Conservation (phyloP, 768 basidiomycete genomes). For the Neoboletus subvelutipes region DNA sequence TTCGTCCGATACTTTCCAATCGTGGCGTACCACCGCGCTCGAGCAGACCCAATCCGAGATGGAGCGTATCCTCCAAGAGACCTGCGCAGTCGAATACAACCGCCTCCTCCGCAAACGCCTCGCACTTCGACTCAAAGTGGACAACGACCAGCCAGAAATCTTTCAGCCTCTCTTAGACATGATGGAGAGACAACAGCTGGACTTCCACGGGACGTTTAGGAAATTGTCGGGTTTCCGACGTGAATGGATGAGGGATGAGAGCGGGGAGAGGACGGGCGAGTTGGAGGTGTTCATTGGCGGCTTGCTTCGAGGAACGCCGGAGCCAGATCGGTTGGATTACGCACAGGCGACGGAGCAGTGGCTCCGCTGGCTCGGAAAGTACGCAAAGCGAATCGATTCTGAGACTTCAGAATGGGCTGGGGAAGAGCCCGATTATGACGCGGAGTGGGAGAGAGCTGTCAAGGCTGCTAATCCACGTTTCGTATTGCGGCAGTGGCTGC, state of each 20-base stretch:
- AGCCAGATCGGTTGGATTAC: conserved; percentile 44
- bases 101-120: conserved; percentile 78
- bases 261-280: conserved; percentile 6
- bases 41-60: conserved; percentile 57
- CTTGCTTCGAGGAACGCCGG: conserved; percentile 48
- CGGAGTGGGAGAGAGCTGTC: conserved; percentile 49
- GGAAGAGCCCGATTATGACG: conserved; percentile 39
- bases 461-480: conserved; percentile 82
- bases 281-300: conserved; percentile 44
- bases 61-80: conserved; percentile 57
- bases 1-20: conserved; percentile 51
- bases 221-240: conserved; percentile 63
- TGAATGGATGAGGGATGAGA: conserved; percentile 17
- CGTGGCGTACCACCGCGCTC: conserved; percentile 60
- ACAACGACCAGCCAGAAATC: conserved; percentile 58
- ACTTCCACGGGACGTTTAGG: conserved; percentile 88
- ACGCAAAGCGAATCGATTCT: conserved; percentile 54
- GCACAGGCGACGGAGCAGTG: conserved; percentile 51
- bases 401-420: conserved; percentile 50
- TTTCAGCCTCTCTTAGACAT: conserved; percentile 71
- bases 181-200: conserved; percentile 72
- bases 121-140: conserved; percentile 58
- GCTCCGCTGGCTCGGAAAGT: conserved; percentile 63
- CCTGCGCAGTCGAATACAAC: conserved; percentile 63
- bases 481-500: conserved; percentile 90